Evolutionary conservation across 768 basidiomycete genomes (phyloP).

Genomic region (Hebeloma cylindrosporum): DNA sequence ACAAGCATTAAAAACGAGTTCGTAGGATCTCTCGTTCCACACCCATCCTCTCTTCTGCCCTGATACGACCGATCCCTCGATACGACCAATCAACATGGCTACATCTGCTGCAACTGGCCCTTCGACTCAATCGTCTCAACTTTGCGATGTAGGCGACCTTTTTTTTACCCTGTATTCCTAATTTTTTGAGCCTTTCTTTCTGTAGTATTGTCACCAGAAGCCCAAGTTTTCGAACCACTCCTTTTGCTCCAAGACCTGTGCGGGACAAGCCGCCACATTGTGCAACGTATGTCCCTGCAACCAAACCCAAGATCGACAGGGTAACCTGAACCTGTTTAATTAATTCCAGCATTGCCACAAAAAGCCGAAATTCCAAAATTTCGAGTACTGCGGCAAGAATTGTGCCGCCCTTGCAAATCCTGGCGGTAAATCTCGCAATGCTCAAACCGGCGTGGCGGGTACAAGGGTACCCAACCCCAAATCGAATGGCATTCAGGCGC

Average conservation of each 20-base stretch:
- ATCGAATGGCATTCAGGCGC: conserved; percentile 10
- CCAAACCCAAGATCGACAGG: not conserved
- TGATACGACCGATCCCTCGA: conserved; percentile 2
- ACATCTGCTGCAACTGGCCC: conserved; percentile 24
- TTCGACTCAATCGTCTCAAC: conserved; percentile 26
- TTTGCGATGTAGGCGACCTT: conserved; percentile 39
- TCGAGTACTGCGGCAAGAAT: conserved; percentile 65
- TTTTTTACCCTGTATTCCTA: not conserved
- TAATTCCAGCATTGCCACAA: conserved; percentile 49
- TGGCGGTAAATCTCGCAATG: conserved; percentile 19
- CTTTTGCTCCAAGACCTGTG: conserved; percentile 58
- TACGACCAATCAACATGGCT: conserved; percentile 27
- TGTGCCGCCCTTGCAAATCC: conserved; percentile 52
- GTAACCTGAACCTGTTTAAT: not conserved
- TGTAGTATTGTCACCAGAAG: conserved; percentile 51
- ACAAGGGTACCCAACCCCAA: conserved; percentile 14
- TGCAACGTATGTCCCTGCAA: conserved; percentile 40
- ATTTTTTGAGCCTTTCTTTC: conserved; percentile 9
- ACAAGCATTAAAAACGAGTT: conserved; percentile 23
- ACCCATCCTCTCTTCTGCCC: conserved; percentile 10
- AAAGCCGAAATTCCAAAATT: conserved; percentile 58
- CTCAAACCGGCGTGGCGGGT: conserved; percentile 7
- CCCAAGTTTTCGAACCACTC: conserved; percentile 45
- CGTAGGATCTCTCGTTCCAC: conserved; percentile 1
- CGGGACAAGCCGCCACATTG: conserved; percentile 41